Evolutionary conservation across 202 grass and related monocot genomes (phyloP).

Genomic region (Schoenoplectus triqueter): DNA sequence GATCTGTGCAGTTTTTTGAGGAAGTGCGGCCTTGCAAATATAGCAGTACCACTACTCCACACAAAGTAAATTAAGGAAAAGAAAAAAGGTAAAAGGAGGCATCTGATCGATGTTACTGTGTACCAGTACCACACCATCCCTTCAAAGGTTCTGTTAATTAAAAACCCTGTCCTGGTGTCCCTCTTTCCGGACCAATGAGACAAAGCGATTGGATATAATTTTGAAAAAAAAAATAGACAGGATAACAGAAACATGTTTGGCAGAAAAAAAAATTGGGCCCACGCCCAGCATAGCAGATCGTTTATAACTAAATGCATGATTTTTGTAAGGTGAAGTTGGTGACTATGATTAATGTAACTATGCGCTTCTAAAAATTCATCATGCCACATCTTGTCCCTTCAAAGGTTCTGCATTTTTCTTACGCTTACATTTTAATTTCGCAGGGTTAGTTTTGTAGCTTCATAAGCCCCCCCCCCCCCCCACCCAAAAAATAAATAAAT

Average conservation of each 20-base stretch:
- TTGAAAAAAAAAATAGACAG: not conserved
- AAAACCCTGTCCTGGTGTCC: not conserved
- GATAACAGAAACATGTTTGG: not conserved
- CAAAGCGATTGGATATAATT: not conserved
- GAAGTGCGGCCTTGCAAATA: not conserved
- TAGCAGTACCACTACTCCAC: not conserved
- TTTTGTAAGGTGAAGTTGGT: conserved; percentile 30
- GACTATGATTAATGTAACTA: conserved; percentile 2
- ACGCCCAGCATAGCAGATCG: not conserved
- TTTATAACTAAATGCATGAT: conserved; percentile 23
- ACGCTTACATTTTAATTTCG: not conserved
- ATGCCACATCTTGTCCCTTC: not conserved
- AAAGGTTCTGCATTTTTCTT: not conserved
- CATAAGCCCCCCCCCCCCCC: too few species aligned
- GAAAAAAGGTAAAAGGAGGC: not conserved
- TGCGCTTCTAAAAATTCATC: not conserved
- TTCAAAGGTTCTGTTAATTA: not conserved
- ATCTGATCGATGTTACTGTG: not conserved
- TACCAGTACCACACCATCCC: not conserved
- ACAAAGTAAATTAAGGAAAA: not conserved
- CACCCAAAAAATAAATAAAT: too few species aligned
- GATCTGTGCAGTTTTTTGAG: not conserved
- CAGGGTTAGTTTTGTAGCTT: too few species aligned
- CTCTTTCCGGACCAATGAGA: not conserved
- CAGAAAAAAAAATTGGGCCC: not conserved